A percentile compares a stretch with the other conserved stretches of the same genome.
These are phyloP conservation scores for Moricandia arvensis DNA, from an alignment of 345 rosid species.

Conservation along the genomic window DNA sequence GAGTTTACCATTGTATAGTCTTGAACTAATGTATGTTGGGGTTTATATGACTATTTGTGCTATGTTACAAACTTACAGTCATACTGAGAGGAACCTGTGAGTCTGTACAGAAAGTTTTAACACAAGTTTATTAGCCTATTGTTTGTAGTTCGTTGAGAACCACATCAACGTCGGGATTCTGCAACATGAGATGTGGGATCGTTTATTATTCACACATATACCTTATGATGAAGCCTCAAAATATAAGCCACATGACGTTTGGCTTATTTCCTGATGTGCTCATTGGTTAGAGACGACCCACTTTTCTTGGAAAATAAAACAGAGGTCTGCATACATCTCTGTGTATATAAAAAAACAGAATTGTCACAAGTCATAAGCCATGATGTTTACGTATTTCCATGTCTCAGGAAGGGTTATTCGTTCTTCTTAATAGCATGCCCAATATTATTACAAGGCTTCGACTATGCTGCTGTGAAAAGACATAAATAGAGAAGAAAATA, in stretches of 20 bases:
- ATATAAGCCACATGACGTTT: background rate
- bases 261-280: background rate
- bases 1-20: background rate
- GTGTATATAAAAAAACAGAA: background rate
- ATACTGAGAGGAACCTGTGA: background rate
- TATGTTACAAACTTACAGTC: background rate
- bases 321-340: background rate
- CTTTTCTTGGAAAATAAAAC: background rate
- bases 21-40: background rate
- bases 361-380: background rate
- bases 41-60: background rate
- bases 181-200: background rate
- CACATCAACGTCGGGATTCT: background rate
- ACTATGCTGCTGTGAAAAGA: background rate
- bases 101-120: background rate
- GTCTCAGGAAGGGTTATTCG: background rate
- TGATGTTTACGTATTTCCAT: background rate
- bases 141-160: too few species aligned
- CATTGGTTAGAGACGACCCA: background rate
- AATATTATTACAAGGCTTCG: background rate
- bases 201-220: background rate
- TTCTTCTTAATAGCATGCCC: background rate
- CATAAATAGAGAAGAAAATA: background rate
- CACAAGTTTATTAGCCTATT: background rate
- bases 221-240: background rate